Evolutionary conservation across 2,329 filamentous ascomycete genomes (phyloP).

Genomic region (Fusarium vanettenii): DNA sequence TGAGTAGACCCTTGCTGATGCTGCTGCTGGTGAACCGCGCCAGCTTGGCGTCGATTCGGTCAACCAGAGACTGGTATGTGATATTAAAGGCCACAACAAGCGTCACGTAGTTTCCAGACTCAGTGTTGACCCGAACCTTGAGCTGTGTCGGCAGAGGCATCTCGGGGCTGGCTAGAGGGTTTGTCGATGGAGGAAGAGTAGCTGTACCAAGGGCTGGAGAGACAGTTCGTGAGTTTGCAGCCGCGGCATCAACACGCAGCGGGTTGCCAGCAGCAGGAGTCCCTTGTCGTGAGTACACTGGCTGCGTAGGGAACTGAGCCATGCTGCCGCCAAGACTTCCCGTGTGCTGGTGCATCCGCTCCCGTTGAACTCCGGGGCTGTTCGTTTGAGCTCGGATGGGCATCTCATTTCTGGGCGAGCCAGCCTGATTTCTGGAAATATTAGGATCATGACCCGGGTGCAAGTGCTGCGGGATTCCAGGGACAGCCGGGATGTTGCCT

Average conservation of each 20-base stretch:
- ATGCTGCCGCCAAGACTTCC: constrained; percentile 64
- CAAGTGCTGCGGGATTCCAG: constrained; percentile 79
- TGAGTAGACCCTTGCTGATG: constrained; percentile 84
- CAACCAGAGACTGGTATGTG: constrained; percentile 90
- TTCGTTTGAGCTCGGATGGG: constrained; percentile 77
- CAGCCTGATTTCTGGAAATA: constrained; percentile 83
- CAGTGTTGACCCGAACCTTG: constrained; percentile 95
- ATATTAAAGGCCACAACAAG: constrained; percentile 98
- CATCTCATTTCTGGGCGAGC: constrained; percentile 78
- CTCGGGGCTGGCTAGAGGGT: constrained; percentile 58
- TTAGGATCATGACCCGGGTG: constrained; percentile 69
- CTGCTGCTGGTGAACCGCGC: constrained; percentile 86
- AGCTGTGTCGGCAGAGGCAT: constrained; percentile 76
- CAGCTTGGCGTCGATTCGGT: constrained; percentile 96
- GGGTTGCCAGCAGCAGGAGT: constrained; percentile 53
- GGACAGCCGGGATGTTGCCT: constrained; percentile 74
- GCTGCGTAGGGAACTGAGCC: constrained; percentile 67
- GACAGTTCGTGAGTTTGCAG: constrained; percentile 56
- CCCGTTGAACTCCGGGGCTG: constrained; percentile 75
- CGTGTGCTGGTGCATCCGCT: constrained; percentile 64
- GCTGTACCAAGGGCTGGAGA: constrained; percentile 59
- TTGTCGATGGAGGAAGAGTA: constrained; percentile 37
- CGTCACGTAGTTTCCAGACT: constrained; percentile 86
- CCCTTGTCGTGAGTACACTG: constrained; percentile 62
- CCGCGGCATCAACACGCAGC: constrained; percentile 53